Evolutionary conservation across 1,284 basidiomycete species (phyloP), one percentile per base, ranked within the genome.

Genomic region (Cutaneotrichosporon dermatis): DNA sequence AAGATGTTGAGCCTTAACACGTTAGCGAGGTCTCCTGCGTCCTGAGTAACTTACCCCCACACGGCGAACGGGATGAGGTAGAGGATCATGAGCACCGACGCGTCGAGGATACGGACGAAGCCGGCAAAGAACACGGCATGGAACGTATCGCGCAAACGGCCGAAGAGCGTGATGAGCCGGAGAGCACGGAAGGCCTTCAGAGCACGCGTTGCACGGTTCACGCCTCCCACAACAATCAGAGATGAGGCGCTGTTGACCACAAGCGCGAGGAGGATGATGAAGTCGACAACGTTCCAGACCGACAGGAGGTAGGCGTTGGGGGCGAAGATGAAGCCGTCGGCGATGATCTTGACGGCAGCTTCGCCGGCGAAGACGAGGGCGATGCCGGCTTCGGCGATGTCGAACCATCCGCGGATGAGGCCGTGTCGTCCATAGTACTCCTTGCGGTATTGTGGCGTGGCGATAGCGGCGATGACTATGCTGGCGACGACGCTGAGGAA

Each of bases 1-100:
- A 98, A 98, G 72, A 98, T 89, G 70, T 95, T 97, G 60, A 93
- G 84, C 5, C 71, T 74, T 51, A 25, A 49, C 16, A 0, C 25
- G 37, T n/a, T 25, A 44, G 44, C 12, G 1, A 7, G 11, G 25
- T 10, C 25, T 25, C 25, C 25, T 25, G 25, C 7, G 10, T 11
- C 3, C 16, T 6, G 6, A 6, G 34, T 4, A 1, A 69, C 75
- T 71, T 55, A 76, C 74, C 93, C 95, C 94, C 95, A 98, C 1
- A 97, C 88, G 4, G 95, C 94, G 72, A 93, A 98, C 0, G 95
- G 95, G 65, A 99, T 90, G 83, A 98, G 88, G 79, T 98, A 93
- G 52, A 98, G 82, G 55, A 96, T 85, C 50, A 94, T 92, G n/a
- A 99, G 85, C 54, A 97, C 77, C 0, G 88, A 90, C 0, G 95